Percentiles rank a stretch among this genome's conserved stretches.
Evolutionary conservation across 305 asterid species (phyloP).

Genomic region (Solanum hybrid): DNA sequence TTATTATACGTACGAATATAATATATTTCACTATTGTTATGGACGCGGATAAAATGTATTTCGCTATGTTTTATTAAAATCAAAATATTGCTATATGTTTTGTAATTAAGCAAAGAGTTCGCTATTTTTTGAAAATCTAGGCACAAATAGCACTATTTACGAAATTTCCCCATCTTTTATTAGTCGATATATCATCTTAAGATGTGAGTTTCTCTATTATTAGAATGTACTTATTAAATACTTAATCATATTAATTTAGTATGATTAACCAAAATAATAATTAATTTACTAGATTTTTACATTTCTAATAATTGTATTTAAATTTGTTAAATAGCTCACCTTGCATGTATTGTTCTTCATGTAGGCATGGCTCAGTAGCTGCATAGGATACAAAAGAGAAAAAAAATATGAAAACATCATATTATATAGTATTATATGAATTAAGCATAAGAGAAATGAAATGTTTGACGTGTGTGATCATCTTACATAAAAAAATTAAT

Average conservation of each 20-base stretch:
- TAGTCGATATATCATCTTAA: too few relatives aligned
- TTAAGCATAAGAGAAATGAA: neutral
- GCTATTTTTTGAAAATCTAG: neutral
- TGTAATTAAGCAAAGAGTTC: neutral
- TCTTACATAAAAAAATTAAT: neutral
- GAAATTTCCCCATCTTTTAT: too few relatives aligned
- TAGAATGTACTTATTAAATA: too few relatives aligned
- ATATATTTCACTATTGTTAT: neutral
- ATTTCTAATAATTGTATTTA: neutral
- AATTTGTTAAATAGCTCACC: constrained; percentile 9
- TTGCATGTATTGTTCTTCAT: constrained; percentile 15
- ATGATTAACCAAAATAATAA: neutral
- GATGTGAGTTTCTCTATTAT: too few relatives aligned
- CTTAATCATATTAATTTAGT: neutral
- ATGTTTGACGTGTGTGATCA: neutral
- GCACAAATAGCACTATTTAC: too few relatives aligned
- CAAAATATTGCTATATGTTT: neutral
- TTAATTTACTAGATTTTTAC: neutral
- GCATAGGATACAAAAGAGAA: neutral
- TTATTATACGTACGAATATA: too few relatives aligned
- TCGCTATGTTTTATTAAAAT: neutral
- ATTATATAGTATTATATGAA: neutral
- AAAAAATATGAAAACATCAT: neutral
- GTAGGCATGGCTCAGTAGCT: constrained; percentile 21
- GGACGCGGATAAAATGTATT: too few relatives aligned